Evolutionary conservation across 2,329 filamentous ascomycete genomes (phyloP), one percentile per base, ranked within the genome.

Genomic region (Cordyceps cateniannulata): DNA sequence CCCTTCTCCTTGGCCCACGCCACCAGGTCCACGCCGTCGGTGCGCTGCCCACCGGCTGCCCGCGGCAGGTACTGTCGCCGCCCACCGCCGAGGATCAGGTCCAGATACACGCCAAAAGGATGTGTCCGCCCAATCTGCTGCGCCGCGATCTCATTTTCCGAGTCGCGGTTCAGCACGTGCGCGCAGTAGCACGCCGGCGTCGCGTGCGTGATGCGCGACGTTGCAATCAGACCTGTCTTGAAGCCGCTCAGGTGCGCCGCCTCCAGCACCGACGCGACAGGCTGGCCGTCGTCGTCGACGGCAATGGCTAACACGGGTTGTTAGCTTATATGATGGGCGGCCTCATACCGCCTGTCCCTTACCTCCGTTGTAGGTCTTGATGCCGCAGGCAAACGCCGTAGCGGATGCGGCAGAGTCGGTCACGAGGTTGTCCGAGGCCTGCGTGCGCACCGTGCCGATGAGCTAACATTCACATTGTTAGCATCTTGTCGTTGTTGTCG

Each of bases 341-440:
- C 18, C n/a, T 20, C n/a, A 10, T 20, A 22, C 8, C 3, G 6
- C 14, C 32, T 12, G n/a, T 22, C 18, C 9, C 42, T 3, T 45
- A 64, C 65, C 65, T 55, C 66, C 66, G 35, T 67, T 69, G 49
- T 67, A 68, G 6, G 66, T 65, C 64, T 69, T 68, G 62, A 66
- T 38, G 20, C 66, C 67, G 44, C 64, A 65, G 25, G 63, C 62
- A 60, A 67, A 69, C 1, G 67, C 67, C n/a, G 66, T 66, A 12
- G 63, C 66, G 12, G 66, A 66, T 14, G 67, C 65, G 45, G 66
- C 66, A 6, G 66, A 69, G 51, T 69, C 67, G 32, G 67, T 68
- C 48, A 66, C 59, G 12, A 69, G 61, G 50, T 63, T 63, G 52
- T 69, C 63, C 9, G 63, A 64, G 7, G 67, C 56, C 22, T 67